Percentiles rank a stretch among this genome's conserved stretches.
phyloP scores from a whole-genome alignment of 2,329 filamentous ascomycete species.

The Mycocentrospora acerina region DNA sequence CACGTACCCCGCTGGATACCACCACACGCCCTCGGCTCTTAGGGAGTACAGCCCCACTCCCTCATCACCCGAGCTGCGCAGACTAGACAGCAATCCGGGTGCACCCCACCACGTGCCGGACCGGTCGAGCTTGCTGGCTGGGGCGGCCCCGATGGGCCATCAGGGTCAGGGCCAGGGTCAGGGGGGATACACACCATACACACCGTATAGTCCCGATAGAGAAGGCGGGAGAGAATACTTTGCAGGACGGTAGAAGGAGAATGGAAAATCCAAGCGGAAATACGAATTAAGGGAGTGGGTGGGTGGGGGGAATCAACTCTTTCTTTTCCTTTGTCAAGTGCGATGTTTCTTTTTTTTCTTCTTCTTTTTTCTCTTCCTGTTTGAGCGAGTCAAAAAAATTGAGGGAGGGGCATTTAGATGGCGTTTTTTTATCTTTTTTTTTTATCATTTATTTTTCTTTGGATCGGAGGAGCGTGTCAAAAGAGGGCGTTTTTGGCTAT shows the following conservation, averaged over 20 bases:
- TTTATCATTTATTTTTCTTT: no score
- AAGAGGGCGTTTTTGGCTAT: no score
- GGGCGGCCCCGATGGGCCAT: conserved; percentile 40
- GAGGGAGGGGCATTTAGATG: conserved; percentile 1
- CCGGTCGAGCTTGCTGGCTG: conserved; percentile 24
- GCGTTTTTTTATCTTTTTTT: background rate
- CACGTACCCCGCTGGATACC: conserved; percentile 51
- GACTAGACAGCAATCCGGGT: conserved; percentile 22
- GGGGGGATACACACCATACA: conserved; percentile 21
- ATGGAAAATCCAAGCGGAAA: no score
- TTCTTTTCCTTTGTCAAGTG: no score
- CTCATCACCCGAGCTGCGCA: conserved; percentile 25
- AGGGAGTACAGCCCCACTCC: conserved; percentile 47
- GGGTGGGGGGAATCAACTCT: no score
- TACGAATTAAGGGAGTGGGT: no score
- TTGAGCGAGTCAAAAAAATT: background rate
- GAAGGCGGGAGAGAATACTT: conserved; percentile 28
- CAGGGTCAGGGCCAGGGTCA: conserved; percentile 11
- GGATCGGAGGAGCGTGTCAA: no score
- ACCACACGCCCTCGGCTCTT: conserved; percentile 46
- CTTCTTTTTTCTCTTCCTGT: background rate
- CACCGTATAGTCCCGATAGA: conserved; percentile 32
- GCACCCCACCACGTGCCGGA: conserved; percentile 27
- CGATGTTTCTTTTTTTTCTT: background rate
- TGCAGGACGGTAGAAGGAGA: conserved; percentile 1